Evolutionary conservation across 2,329 filamentous ascomycete species (phyloP).

Genomic region (Colletotrichum melonis): DNA sequence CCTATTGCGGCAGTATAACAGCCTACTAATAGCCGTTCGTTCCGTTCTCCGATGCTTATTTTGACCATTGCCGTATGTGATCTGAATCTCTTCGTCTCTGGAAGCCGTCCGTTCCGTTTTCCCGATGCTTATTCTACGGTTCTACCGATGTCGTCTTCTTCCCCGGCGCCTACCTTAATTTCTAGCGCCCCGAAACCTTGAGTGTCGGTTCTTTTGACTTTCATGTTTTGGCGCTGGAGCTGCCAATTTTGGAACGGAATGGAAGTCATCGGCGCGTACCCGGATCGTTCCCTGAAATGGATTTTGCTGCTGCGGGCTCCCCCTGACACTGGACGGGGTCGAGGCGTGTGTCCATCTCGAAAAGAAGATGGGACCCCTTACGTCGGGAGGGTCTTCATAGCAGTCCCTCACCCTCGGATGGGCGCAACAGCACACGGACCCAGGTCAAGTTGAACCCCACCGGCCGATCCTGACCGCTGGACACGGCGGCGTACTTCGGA

Average conservation of each 20-base stretch:
- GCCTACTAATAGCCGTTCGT: too few species aligned
- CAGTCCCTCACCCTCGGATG: not conserved
- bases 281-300: not conserved
- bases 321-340: not conserved
- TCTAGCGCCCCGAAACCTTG: not conserved
- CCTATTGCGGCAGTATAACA: too few species aligned
- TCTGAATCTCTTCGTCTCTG: not conserved
- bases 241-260: not conserved
- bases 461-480: not conserved
- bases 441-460: not conserved
- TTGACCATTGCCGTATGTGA: not conserved
- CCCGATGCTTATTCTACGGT: not conserved
- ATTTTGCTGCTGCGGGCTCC: too few species aligned
- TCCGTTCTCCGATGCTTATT: not conserved
- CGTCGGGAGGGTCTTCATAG: constrained; percentile 7
- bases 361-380: not conserved
- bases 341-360: too few species aligned
- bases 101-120: not conserved
- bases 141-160: not conserved
- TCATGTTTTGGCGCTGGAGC: not conserved
- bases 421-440: not conserved
- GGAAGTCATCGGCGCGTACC: constrained; percentile 11
- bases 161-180: not conserved
- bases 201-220: too few species aligned
- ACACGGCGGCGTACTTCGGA: not conserved